Evolutionary conservation across 129 eudicot genomes (phyloP).

Genomic region (Logfia minima): DNA sequence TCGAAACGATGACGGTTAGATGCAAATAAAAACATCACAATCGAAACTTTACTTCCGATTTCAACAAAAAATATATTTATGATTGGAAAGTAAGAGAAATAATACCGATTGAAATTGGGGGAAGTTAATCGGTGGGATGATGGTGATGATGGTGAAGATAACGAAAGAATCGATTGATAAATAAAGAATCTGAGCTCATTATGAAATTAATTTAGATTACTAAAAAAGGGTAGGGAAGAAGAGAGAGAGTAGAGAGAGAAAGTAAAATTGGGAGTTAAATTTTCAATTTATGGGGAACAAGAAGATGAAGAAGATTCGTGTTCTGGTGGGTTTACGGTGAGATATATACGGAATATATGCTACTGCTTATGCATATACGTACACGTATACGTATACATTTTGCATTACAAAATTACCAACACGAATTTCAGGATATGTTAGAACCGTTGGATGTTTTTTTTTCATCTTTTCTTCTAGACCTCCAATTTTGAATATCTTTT

Average conservation of each 20-base stretch:
- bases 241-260: too few relatives aligned
- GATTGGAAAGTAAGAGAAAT: neutral
- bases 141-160: conserved; percentile 20
- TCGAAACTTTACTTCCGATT: conserved; percentile 2
- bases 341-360: conserved; percentile 34
- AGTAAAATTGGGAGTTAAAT: conserved; percentile 9
- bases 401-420: too few relatives aligned
- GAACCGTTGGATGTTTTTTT: too few relatives aligned
- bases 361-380: neutral
- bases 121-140: conserved; percentile 23
- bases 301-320: conserved; percentile 33
- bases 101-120: conserved; percentile 32
- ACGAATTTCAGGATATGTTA: too few relatives aligned
- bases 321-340: conserved; percentile 44
- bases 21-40: conserved; percentile 8
- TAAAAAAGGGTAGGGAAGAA: too few relatives aligned
- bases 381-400: too few relatives aligned
- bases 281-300: conserved; percentile 21
- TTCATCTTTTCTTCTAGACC: too few relatives aligned
- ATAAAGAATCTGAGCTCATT: conserved; percentile 28
- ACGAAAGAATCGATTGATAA: conserved; percentile 20
- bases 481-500: too few relatives aligned
- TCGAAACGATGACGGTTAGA: conserved; percentile 13
- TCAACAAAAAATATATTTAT: neutral
- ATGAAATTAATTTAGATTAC: neutral